A percentile compares a stretch with the other conserved stretches of the same genome.
Evolutionary conservation across 306 rosid genomes (phyloP).

Genomic region (Potentilla sterilis): DNA sequence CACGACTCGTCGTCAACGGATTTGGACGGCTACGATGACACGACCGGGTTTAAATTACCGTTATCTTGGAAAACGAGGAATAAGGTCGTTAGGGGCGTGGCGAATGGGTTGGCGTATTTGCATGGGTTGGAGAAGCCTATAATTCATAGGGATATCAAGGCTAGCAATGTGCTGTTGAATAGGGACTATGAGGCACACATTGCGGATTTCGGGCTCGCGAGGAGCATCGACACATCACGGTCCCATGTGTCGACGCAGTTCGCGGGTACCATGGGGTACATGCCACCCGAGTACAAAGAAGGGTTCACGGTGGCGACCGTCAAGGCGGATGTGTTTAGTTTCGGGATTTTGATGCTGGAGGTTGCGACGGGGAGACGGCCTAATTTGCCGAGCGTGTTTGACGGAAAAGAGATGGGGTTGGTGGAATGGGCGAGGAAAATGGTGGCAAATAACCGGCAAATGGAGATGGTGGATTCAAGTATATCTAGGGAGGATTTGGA

Average conservation of each 20-base stretch:
- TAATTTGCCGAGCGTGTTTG: conserved; percentile 42
- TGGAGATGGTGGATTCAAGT: conserved; percentile 61
- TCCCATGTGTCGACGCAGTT: conserved; percentile 80
- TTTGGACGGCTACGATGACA: not conserved
- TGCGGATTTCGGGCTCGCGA: conserved; percentile 88
- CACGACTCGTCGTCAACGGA: conserved; percentile 39
- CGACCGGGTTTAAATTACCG: conserved; percentile 27
- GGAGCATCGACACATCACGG: conserved; percentile 43
- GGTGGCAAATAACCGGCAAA: conserved; percentile 41
- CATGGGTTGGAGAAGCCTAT: conserved; percentile 70
- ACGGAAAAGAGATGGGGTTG: conserved; percentile 39
- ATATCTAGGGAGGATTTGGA: conserved; percentile 43
- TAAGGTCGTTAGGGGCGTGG: conserved; percentile 59
- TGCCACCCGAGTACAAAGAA: conserved; percentile 83
- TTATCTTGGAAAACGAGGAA: conserved; percentile 58
- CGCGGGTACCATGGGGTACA: conserved; percentile 91
- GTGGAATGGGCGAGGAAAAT: conserved; percentile 67
- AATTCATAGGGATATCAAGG: conserved; percentile 81
- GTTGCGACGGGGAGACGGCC: conserved; percentile 57
- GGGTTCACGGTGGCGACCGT: conserved; percentile 56
- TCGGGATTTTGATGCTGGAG: conserved; percentile 79
- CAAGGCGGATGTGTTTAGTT: conserved; percentile 81
- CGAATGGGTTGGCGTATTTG: conserved; percentile 56
- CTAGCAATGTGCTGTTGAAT: conserved; percentile 73
- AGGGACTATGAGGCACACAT: conserved; percentile 66